Conservation (phyloP, 768 basidiomycete genomes). For the Fomitopsis serialis region DNA sequence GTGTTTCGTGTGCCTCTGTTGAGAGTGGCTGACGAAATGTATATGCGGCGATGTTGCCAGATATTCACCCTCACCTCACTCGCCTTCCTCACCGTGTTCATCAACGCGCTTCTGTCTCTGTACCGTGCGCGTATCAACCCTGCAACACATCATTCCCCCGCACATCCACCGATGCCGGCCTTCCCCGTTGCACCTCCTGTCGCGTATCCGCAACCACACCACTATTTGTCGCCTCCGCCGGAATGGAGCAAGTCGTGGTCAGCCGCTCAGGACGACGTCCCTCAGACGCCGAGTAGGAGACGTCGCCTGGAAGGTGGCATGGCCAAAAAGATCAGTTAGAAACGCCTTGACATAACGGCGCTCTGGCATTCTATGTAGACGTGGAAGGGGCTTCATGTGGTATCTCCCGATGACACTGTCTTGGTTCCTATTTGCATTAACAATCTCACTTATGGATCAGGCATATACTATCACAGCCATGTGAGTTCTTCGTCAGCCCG, state of each 20-base stretch:
- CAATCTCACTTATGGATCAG: too few relatives aligned
- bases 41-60: slow-evolving; percentile 27
- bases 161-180: slow-evolving; percentile 15
- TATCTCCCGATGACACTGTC: too few relatives aligned
- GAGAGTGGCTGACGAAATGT: background rate
- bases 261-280: slow-evolving; percentile 5
- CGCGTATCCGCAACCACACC: slow-evolving; percentile 34
- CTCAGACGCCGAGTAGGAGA: slow-evolving; percentile 15
- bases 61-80: slow-evolving; percentile 72
- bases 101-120: slow-evolving; percentile 74
- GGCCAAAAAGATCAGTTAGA: slow-evolving; percentile 13
- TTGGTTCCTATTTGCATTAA: too few relatives aligned
- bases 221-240: slow-evolving; percentile 45
- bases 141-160: slow-evolving; percentile 5
- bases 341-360: too few relatives aligned
- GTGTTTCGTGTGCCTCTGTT: slow-evolving; percentile 19
- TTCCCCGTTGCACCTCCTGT: slow-evolving; percentile 34
- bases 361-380: too few relatives aligned
- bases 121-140: slow-evolving; percentile 63
- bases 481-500: too few relatives aligned
- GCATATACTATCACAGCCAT: too few relatives aligned
- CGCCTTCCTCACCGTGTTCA: slow-evolving; percentile 71
- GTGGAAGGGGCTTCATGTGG: too few relatives aligned
- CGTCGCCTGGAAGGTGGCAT: slow-evolving; percentile 20
- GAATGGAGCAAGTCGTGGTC: slow-evolving; percentile 40